Evolutionary conservation across 176 grass and related monocot species (phyloP).

Genomic region (Musa troglodytarum): DNA sequence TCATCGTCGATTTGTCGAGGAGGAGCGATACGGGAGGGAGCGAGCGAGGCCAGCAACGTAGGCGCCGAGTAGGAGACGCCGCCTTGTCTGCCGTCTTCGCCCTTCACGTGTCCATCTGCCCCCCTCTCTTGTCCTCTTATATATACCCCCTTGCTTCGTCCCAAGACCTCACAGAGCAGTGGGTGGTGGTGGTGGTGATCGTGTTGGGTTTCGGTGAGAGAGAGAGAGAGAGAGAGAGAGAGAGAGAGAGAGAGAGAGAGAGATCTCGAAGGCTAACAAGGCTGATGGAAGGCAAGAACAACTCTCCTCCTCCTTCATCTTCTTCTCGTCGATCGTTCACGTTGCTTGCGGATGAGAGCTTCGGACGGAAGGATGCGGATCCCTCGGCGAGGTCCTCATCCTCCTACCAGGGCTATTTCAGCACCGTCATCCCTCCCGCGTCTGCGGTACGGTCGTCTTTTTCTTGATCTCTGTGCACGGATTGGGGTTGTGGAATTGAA

Average conservation of each 20-base stretch:
- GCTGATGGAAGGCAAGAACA: neutral
- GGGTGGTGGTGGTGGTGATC: no score
- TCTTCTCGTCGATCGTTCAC: neutral
- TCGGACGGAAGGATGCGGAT: neutral
- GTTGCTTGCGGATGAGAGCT: neutral
- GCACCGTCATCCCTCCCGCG: slow-evolving; percentile 4
- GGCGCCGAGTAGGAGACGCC: neutral
- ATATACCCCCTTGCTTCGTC: neutral
- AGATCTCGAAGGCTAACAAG: neutral
- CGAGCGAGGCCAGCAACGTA: no score
- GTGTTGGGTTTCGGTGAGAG: no score
- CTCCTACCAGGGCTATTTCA: neutral
- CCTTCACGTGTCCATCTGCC: neutral
- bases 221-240: no score
- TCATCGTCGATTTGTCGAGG: neutral
- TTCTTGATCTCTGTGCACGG: no score
- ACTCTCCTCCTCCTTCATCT: neutral
- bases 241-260: neutral
- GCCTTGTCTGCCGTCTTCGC: neutral
- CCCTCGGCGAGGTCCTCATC: neutral
- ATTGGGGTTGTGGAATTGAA: no score
- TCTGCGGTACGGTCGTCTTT: neutral
- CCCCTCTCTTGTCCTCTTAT: no score
- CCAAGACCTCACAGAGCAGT: neutral
- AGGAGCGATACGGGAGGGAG: neutral